These are phyloP conservation scores for Pelargonium fulgidum DNA, from an alignment of 441 rosid species.

Conservation along the genomic window DNA sequence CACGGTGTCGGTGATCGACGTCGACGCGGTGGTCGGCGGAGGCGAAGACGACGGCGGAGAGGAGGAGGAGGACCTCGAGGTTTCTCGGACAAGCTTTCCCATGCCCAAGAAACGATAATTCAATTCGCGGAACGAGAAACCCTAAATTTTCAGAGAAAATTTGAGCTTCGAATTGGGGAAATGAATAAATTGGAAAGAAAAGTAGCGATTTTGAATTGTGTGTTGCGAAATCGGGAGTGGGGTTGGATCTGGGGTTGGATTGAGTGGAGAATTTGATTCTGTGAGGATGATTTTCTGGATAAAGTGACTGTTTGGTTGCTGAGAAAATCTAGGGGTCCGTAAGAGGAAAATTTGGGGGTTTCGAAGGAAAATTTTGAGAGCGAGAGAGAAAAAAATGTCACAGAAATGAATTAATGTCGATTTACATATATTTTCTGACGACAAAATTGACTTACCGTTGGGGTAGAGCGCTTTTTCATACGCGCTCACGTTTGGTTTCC, in stretches of 20 bases:
- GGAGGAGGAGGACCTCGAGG: conserved; percentile 35
- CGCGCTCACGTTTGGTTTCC: neutral
- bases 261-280: neutral
- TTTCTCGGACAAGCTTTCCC: conserved; percentile 34
- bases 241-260: neutral
- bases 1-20: conserved; percentile 68
- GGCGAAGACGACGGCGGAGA: conserved; percentile 16
- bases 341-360: neutral
- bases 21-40: conserved; percentile 43
- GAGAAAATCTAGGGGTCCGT: neutral
- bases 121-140: neutral
- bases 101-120: conserved; percentile 14
- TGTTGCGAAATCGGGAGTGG: neutral
- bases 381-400: neutral
- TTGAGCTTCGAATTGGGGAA: neutral
- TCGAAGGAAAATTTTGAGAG: neutral
- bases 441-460: neutral
- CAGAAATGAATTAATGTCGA: neutral
- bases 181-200: neutral
- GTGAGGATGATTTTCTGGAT: neutral
- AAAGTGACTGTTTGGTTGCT: conserved; percentile 1
- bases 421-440: conserved; percentile 4
- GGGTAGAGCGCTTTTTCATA: neutral
- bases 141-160: neutral
- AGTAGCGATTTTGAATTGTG: too few species aligned